phyloP scores from a whole-genome alignment of 2,329 filamentous ascomycete genomes.

The Hymenoscyphus linearis region DNA sequence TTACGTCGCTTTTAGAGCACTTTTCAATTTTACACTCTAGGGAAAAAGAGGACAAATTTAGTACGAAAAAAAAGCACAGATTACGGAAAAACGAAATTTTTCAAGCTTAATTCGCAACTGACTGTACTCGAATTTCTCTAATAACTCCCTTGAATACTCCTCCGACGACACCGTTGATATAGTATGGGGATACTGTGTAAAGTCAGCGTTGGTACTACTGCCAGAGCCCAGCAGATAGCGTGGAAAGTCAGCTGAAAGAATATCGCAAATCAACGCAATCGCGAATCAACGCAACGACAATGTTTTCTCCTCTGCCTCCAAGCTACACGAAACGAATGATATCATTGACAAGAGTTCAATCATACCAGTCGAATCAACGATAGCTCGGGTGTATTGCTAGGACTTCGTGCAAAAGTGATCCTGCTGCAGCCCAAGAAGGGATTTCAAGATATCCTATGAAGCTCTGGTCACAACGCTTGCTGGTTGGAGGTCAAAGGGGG shows the following conservation, averaged over 20 bases:
- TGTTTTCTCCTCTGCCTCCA: background rate
- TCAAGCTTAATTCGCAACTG: no score
- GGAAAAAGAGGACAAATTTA: no score
- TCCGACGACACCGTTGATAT: no score
- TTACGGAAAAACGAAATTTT: no score
- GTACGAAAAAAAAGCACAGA: no score
- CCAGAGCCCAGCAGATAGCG: background rate
- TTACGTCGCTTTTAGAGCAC: no score
- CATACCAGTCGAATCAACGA: background rate
- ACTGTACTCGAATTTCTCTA: background rate
- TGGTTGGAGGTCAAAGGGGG: no score
- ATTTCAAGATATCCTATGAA: background rate
- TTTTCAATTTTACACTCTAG: no score
- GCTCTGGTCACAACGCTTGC: no score
- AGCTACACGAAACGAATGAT: background rate
- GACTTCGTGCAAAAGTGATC: background rate
- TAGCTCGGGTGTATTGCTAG: background rate
- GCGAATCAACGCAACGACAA: background rate
- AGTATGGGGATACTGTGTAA: background rate
- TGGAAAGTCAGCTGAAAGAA: background rate
- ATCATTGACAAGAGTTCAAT: background rate
- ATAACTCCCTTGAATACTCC: background rate
- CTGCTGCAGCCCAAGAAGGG: background rate
- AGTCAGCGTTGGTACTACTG: background rate
- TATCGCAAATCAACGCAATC: background rate